Conservation (phyloP, 371 early-diverging fungal species). For the Entomophthora muscae region DNA sequence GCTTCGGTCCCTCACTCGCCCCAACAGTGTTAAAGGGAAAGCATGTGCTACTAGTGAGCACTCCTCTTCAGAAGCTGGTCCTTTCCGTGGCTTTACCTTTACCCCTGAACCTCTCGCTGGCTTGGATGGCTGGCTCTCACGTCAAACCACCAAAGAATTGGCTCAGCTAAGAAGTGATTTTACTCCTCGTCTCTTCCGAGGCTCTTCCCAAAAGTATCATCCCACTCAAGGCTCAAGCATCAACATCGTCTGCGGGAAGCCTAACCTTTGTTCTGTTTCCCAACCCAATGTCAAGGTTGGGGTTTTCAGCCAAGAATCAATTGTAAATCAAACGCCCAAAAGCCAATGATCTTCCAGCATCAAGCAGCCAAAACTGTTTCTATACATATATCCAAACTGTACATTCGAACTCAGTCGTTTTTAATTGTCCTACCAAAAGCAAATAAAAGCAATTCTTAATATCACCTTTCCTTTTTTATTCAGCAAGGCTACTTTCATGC, state of each 20-base stretch:
- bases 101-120: background rate
- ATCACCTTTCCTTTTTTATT: too few species aligned
- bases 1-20: background rate
- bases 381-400: background rate
- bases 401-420: background rate
- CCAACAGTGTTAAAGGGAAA: background rate
- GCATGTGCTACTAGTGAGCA: background rate
- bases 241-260: background rate
- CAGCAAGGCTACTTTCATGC: too few species aligned
- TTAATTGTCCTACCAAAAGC: too few species aligned
- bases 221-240: background rate
- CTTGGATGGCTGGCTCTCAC: background rate
- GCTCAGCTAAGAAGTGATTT: background rate
- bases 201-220: background rate
- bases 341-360: background rate
- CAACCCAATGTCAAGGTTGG: background rate
- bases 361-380: background rate
- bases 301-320: background rate
- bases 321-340: background rate
- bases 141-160: background rate
- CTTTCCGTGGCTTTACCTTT: background rate
- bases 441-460: too few species aligned
- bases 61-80: background rate
- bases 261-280: too few species aligned
- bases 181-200: background rate